These are phyloP conservation scores for Tricholoma hemisulphureum DNA, from an alignment of 768 basidiomycete genomes.

Conservation along the genomic window DNA sequence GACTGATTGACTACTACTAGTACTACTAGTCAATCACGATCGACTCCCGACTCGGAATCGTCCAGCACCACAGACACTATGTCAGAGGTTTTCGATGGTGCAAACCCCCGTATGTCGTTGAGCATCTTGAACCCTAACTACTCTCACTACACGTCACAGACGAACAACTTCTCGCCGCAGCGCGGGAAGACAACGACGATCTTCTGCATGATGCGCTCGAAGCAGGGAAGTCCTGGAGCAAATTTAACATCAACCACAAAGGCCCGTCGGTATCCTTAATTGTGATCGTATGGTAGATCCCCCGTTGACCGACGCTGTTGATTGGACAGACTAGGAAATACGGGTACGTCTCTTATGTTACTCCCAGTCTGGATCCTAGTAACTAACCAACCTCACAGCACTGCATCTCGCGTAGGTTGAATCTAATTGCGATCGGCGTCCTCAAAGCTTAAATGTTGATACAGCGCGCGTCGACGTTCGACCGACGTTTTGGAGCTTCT, in stretches of 20 bases:
- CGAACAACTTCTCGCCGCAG: conserved; percentile 70
- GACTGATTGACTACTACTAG: no score
- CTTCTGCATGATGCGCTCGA: conserved; percentile 60
- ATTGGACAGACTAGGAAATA: conserved; percentile 66
- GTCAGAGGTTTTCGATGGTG: conserved; percentile 11
- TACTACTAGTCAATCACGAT: no score
- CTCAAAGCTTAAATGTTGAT: neutral
- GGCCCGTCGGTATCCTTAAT: conserved; percentile 61
- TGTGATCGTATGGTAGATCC: conserved; percentile 3
- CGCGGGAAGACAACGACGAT: conserved; percentile 71
- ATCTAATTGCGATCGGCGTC: neutral
- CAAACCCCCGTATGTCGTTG: conserved; percentile 29
- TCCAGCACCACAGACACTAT: neutral
- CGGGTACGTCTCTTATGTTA: conserved; percentile 49
- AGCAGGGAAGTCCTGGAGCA: conserved; percentile 27
- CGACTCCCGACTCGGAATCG: no score
- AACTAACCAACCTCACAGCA: conserved; percentile 38
- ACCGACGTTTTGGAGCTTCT: conserved; percentile 68
- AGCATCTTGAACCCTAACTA: neutral
- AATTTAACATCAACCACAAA: conserved; percentile 70
- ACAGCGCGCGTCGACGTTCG: conserved; percentile 55
- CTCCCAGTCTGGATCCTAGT: neutral
- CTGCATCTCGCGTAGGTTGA: conserved; percentile 67
- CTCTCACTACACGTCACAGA: conserved; percentile 39
- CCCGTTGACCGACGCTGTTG: conserved; percentile 7